These are phyloP conservation scores for Sungouiozyma intestinalis DNA, from an alignment of 805 yeast species.

Conservation along the genomic window DNA sequence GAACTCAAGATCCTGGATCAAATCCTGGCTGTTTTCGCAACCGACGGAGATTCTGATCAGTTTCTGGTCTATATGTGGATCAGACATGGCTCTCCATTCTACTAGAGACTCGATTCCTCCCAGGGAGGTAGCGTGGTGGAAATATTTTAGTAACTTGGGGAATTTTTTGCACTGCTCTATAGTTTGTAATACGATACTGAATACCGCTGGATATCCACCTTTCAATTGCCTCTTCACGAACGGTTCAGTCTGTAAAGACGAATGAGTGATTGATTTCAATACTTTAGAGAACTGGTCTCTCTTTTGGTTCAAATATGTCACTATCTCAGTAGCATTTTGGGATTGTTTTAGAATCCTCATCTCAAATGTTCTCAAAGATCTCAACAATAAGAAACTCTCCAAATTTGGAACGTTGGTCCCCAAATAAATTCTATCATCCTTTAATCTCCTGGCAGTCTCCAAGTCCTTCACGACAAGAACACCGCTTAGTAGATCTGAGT, in stretches of 20 bases:
- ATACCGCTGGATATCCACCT: conserved; percentile 65
- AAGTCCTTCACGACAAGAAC: conserved; percentile 54
- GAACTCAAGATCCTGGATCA: conserved; percentile 60
- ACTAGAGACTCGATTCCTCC: conserved; percentile 89
- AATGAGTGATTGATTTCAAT: conserved; percentile 49
- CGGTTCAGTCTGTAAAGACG: conserved; percentile 64
- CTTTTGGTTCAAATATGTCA: conserved; percentile 45
- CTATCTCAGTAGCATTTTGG: conserved; percentile 50
- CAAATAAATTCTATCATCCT: conserved; percentile 53
- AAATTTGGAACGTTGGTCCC: conserved; percentile 76
- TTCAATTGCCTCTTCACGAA: conserved; percentile 58
- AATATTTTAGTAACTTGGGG: conserved; percentile 56
- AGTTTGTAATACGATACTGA: conserved; percentile 46
- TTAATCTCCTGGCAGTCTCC: conserved; percentile 36
- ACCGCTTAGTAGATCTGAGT: conserved; percentile 83
- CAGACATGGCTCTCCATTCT: conserved; percentile 82
- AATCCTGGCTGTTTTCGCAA: conserved; percentile 63
- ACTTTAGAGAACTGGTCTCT: conserved; percentile 34
- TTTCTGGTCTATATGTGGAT: conserved; percentile 42
- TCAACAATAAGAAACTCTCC: conserved; percentile 61
- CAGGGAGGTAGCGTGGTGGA: conserved; percentile 85
- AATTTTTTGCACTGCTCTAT: conserved; percentile 48
- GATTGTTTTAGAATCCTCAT: conserved; percentile 62
- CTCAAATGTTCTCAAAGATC: conserved; percentile 76
- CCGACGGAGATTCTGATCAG: conserved; percentile 74